Conservation (phyloP, 208 protist species). For the Trypanosoma vivax region DNA sequence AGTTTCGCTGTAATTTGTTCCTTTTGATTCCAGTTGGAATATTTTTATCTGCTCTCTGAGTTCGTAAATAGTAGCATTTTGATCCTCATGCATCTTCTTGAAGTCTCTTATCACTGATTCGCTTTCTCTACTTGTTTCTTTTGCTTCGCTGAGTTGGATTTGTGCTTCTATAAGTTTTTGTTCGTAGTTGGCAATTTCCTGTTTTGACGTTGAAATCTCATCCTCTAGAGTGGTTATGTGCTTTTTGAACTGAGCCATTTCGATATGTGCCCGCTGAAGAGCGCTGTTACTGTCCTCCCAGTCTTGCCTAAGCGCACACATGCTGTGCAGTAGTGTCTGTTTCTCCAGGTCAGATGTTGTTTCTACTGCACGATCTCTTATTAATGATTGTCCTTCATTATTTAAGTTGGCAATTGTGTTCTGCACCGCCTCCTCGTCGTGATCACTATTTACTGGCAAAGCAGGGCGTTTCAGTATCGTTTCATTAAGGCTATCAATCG, state of each 20-base stretch:
- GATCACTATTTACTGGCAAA: too few relatives aligned
- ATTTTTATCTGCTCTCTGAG: slow-evolving; percentile 2
- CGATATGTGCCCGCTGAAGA: neutral
- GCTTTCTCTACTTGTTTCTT: neutral
- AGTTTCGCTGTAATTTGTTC: neutral
- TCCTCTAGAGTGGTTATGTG: neutral
- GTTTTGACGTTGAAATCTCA: neutral
- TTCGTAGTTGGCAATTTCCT: neutral
- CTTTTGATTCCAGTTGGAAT: neutral
- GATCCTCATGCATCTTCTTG: neutral
- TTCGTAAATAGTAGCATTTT: neutral
- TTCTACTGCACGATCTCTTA: neutral
- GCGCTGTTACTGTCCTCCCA: neutral
- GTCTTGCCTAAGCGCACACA: neutral
- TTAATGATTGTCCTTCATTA: too few relatives aligned
- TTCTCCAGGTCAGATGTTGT: slow-evolving; percentile 10
- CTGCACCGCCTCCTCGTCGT: too few relatives aligned
- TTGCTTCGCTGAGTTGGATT: neutral
- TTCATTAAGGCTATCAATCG: slow-evolving; percentile 5
- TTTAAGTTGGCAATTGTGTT: too few relatives aligned
- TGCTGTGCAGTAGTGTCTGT: slow-evolving; percentile 1
- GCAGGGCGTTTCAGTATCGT: neutral
- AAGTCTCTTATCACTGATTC: neutral
- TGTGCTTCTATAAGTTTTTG: neutral
- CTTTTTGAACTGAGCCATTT: neutral